Conservation (phyloP, 208 protist genomes). For the Porcisia hertigi region DNA sequence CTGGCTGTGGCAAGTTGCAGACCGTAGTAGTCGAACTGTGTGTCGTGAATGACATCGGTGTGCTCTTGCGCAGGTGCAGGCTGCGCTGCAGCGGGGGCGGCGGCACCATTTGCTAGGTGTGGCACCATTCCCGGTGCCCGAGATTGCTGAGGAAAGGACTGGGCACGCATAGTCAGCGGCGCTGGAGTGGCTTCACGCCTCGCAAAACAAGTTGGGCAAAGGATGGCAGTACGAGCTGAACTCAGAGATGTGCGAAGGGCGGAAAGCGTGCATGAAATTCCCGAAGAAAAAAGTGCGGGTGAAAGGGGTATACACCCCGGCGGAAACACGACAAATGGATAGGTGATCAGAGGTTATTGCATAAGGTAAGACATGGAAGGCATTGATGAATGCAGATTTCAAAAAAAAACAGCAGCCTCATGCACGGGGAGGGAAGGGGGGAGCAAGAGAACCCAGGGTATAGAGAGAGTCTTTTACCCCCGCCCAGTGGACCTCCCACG, state of each 20-base stretch:
- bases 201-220: neutral
- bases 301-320: too few species aligned
- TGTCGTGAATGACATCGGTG: slow-evolving; percentile 96
- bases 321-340: neutral
- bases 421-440: neutral
- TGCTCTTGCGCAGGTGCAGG: slow-evolving; percentile 44
- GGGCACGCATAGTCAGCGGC: slow-evolving; percentile 12
- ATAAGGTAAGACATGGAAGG: neutral
- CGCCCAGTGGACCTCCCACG: neutral
- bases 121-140: slow-evolving; percentile 18
- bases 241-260: neutral
- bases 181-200: neutral
- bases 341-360: neutral
- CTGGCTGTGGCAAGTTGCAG: slow-evolving; percentile 97
- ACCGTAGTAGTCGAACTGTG: slow-evolving; percentile 98
- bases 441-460: neutral
- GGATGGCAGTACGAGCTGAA: neutral
- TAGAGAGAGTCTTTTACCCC: neutral
- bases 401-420: neutral
- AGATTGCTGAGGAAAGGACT: slow-evolving; percentile 25
- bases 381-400: too few species aligned
- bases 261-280: too few species aligned
- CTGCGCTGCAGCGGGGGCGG: slow-evolving; percentile 11
- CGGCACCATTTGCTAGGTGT: slow-evolving; percentile 4
- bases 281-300: neutral